Base-by-base conservation (phyloP, 352 stramenopile species). In the Globisporangium camurandrum region DNA sequence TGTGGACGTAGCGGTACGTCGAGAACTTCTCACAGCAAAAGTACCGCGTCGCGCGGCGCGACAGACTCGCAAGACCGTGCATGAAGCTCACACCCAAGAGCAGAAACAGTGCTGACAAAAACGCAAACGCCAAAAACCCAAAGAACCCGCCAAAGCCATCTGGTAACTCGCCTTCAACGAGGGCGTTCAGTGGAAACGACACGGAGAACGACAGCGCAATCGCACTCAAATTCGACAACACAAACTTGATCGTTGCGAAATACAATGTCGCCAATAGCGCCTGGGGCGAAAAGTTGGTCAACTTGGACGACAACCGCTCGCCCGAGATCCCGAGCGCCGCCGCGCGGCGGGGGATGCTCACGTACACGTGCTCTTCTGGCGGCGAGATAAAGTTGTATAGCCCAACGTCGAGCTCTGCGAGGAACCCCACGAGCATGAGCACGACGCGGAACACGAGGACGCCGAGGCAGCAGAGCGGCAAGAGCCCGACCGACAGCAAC, bases 21-120 rank as follows among this genome's bases (percentile, higher is more conserved):
- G 61, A 66, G 41, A 78, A 81, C 47, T 67, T 70, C 38, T 87
- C 75, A 47, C 72, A 85, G 62, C 72, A 85, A 54, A 87, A 87
- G 59, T 73, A 83, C 39, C 72, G 69, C 26, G 75, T 85, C 5
- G 71, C 67, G 28, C 57, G 46, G 30, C 61, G 62, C 27, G 71
- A 82, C 10, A 84, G 47, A 6, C 51, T 54, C 26, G 69, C 75
- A 3, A 57, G 57, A 26, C 70, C 69, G 44, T 78, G 67, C 71
- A 87, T 84, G 54, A 85, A 58, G 23, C 59, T 64, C 52, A 73
- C 67, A 51, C 74, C 74, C 33, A 82, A 51, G 17, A 69, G 45
- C 16, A 86, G 46, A 49, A 86, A 66, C 50, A 82, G 34, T 20
- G 61, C 48, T 17, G 71, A 67, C 11, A 75, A 51, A 8, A 78